phyloP scores from a whole-genome alignment of 306 rosid genomes.

The Hippophae tibetana region DNA sequence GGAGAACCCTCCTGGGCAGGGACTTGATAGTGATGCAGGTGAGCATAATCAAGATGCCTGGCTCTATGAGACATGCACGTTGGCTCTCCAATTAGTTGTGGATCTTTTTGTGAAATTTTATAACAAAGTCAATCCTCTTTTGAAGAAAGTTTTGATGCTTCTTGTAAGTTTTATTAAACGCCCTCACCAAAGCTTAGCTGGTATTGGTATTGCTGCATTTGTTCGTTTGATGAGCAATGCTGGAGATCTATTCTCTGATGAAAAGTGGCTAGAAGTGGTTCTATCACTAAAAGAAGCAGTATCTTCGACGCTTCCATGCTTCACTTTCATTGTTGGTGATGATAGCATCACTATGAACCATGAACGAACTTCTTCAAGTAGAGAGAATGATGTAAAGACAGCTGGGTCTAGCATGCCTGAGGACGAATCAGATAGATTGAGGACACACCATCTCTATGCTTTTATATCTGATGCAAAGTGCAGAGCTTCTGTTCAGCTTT shows the following conservation, averaged over 20 bases:
- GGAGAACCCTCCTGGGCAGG: constrained; percentile 43
- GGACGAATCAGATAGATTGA: constrained; percentile 38
- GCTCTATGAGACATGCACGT: constrained; percentile 98
- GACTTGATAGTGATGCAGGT: constrained; percentile 34
- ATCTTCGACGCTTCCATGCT: constrained; percentile 75
- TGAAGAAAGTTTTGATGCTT: constrained; percentile 81
- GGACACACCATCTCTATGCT: constrained; percentile 39
- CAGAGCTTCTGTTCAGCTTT: constrained; percentile 94
- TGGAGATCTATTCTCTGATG: constrained; percentile 82
- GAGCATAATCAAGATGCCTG: constrained; percentile 94
- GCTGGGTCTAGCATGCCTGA: constrained; percentile 35
- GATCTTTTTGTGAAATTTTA: constrained; percentile 96
- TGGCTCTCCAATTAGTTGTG: constrained; percentile 93
- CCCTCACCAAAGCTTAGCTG: constrained; percentile 97
- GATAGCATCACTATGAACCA: constrained; percentile 28
- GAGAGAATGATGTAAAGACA: constrained; percentile 42
- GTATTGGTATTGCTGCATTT: constrained; percentile 97
- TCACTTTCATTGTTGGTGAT: constrained; percentile 47
- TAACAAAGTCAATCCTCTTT: constrained; percentile 76
- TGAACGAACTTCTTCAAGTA: constrained; percentile 25
- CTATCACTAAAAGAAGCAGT: constrained; percentile 79
- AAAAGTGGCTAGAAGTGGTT: constrained; percentile 95
- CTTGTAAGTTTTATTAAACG: constrained; percentile 88
- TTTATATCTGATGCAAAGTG: constrained; percentile 68
- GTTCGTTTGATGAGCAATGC: constrained; percentile 96